Conservation (phyloP, 2,329 filamentous ascomycete genomes). For the Cladobotryum protrusum region DNA sequence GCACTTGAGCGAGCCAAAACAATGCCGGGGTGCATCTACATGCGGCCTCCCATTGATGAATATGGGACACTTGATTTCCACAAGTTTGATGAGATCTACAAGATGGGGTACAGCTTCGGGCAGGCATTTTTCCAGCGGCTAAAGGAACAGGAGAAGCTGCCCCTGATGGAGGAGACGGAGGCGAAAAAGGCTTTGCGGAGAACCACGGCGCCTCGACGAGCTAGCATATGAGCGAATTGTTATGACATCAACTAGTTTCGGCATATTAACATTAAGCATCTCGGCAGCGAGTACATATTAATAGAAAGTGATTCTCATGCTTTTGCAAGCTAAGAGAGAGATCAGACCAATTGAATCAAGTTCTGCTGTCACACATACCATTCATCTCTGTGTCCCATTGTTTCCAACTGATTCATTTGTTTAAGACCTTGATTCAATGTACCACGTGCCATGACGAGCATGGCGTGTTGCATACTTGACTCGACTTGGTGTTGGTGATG, state of each 20-base stretch:
- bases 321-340: too few species aligned
- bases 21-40: conserved; percentile 87
- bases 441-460: conserved; percentile 4
- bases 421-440: too few species aligned
- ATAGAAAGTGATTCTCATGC: too few species aligned
- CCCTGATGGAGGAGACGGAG: conserved; percentile 63
- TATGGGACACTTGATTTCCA: conserved; percentile 95
- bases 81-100: conserved; percentile 96
- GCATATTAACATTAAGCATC: too few species aligned
- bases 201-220: conserved; percentile 72
- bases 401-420: too few species aligned
- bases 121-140: conserved; percentile 72
- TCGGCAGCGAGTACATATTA: too few species aligned
- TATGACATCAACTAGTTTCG: neutral
- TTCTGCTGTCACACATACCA: too few species aligned
- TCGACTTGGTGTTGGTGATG: neutral
- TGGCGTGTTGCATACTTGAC: neutral
- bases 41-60: conserved; percentile 87
- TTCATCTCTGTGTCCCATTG: too few species aligned
- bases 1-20: conserved; percentile 89
- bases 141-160: conserved; percentile 70
- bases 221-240: conserved; percentile 55
- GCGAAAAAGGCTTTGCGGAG: conserved; percentile 70
- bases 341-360: too few species aligned
- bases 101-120: conserved; percentile 80